Base-by-base conservation (phyloP, 345 rosid genomes). In the Dipteronia sinensis region DNA sequence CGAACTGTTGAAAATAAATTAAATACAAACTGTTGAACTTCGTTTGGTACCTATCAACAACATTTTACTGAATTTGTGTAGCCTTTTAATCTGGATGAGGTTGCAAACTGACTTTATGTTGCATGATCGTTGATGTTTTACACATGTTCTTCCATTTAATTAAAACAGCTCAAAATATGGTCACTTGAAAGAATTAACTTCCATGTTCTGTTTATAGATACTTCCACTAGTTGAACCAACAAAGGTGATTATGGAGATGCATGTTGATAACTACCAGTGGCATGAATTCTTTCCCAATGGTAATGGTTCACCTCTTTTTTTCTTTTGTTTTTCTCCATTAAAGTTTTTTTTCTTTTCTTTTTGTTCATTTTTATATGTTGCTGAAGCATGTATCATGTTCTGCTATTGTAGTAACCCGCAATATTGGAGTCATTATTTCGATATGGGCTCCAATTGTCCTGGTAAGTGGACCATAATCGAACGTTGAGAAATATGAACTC, bases 391-490 rank as follows among this genome's bases (percentile, higher is more conserved):
- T 73, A 68, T 85, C 75, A 34, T 49, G 25, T 79, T 78, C 61
- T 84, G 77, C 58, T 83, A 63, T 67, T 91, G 85, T 79, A 94
- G 98, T 80, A 71, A 85, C 91, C 75, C 83, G 87, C 80, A 96
- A 96, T 86, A 86, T 91, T 61, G 98, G 98, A 51, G 93, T 94
- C 42, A 83, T 96, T 15, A 89, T 96, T 84, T 92, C 98, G 58
- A 89, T 96, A 83, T 96, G 99, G 98, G 88, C 95, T 76, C 99
- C 98, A 25, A 79, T 96, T 76, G 85, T 90, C 75, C 83, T 96
- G 90, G 99, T 96, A 88, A 89, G 92, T 83, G 64, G 44, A 73
- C 66, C 72, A 56, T 69, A n/a, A 64, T 71, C 23, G 27, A 47
- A 66, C 73, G 29, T 73, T 78, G 62, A 55, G 56, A 34, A 76